Percentiles rank a stretch among this genome's conserved stretches.
Evolutionary conservation across 768 basidiomycete genomes (phyloP).

Genomic region (Piloderma croceum): DNA sequence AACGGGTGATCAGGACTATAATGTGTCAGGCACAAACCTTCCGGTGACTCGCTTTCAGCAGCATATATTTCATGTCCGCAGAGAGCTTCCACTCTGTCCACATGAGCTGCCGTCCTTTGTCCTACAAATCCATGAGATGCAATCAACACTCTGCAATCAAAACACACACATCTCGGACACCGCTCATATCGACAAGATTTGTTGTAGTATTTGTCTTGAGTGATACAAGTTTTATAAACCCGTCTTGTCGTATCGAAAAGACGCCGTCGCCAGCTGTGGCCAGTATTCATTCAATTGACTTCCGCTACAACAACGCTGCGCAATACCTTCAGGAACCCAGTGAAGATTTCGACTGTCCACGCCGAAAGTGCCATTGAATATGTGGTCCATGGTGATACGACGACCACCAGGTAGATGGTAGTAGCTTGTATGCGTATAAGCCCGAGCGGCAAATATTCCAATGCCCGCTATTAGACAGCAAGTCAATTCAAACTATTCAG

Average conservation of each 20-base stretch:
- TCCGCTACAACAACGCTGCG: constrained; percentile 14
- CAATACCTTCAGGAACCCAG: constrained; percentile 96
- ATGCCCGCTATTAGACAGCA: constrained; percentile 56
- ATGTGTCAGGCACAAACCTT: constrained; percentile 46
- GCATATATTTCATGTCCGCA: constrained; percentile 84
- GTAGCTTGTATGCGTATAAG: constrained; percentile 57
- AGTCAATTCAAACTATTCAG: no score
- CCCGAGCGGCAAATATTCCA: constrained; percentile 71
- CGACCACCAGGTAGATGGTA: constrained; percentile 48
- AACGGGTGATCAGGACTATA: constrained; percentile 1
- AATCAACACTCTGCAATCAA: no score
- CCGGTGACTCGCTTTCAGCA: constrained; percentile 66
- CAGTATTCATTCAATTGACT: not conserved
- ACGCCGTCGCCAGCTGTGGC: constrained; percentile 87
- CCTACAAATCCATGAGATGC: no score
- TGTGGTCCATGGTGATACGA: constrained; percentile 80
- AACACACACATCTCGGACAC: constrained; percentile 59
- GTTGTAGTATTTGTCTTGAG: constrained; percentile 68
- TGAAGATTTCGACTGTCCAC: constrained; percentile 43
- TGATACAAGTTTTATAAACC: constrained; percentile 74
- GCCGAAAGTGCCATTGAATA: constrained; percentile 88
- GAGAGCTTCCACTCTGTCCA: constrained; percentile 80
- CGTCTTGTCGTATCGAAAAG: constrained; percentile 59
- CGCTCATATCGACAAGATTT: constrained; percentile 48
- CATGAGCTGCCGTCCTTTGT: no score